Evolutionary conservation across 1,139 yeast genomes (phyloP).

Genomic region (Meyerozyma elateridarum): DNA sequence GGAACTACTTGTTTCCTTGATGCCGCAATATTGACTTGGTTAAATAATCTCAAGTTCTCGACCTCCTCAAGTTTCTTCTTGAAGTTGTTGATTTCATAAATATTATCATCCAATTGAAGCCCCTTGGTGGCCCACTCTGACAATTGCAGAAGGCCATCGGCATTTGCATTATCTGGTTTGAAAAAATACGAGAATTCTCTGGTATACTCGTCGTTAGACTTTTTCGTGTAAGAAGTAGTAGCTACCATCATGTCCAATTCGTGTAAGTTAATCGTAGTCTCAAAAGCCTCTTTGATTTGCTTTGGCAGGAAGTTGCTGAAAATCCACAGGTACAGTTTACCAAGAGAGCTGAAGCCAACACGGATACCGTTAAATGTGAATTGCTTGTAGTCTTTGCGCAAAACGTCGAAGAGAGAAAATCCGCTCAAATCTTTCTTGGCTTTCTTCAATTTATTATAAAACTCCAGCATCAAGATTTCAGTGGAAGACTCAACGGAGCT

Average conservation of each 20-base stretch:
- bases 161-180: conserved; percentile 9
- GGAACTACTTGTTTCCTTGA: conserved; percentile 91
- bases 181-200: conserved; percentile 54
- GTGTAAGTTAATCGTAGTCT: conserved; percentile 29
- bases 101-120: conserved; percentile 20
- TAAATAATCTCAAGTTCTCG: conserved; percentile 26
- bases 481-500: background rate
- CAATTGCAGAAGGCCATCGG: conserved; percentile 21
- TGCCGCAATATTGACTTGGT: conserved; percentile 55
- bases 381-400: conserved; percentile 81
- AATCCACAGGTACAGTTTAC: conserved; percentile 61
- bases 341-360: conserved; percentile 76
- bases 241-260: conserved; percentile 51
- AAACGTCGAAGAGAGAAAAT: conserved; percentile 52
- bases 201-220: conserved; percentile 36
- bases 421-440: conserved; percentile 65
- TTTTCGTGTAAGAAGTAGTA: conserved; percentile 56
- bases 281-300: conserved; percentile 36
- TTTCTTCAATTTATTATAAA: conserved; percentile 38
- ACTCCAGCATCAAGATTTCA: conserved; percentile 9
- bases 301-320: conserved; percentile 24
- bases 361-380: conserved; percentile 42
- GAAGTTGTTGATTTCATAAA: conserved; percentile 10
- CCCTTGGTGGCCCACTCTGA: conserved; percentile 21
- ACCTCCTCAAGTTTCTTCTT: conserved; percentile 5